phyloP scores from a whole-genome alignment of 371 early-diverging fungal species.

The Paraphysoderma sedebokerense region DNA sequence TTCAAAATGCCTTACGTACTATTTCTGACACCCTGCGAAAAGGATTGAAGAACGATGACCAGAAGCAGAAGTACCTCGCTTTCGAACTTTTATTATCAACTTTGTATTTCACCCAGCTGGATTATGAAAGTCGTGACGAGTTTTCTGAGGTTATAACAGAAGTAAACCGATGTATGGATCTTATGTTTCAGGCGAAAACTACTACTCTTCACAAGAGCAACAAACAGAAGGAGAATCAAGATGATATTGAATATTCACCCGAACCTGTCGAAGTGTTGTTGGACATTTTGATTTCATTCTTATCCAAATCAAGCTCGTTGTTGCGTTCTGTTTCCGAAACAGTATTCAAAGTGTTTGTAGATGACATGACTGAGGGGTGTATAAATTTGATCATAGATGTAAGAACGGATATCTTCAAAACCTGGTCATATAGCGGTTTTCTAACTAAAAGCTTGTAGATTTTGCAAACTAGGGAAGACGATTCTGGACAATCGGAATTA shows the following conservation, averaged over 20 bases:
- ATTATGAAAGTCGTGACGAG: no score
- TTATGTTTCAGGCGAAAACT: no score
- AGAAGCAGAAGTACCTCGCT: no score
- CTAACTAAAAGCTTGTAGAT: conserved; percentile 11
- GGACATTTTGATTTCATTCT: conserved; percentile 72
- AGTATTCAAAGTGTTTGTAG: conserved; percentile 67
- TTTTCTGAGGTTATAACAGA: no score
- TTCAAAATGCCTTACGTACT: no score
- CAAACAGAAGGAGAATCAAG: conserved; percentile 15
- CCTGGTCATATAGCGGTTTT: neutral
- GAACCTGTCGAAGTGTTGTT: conserved; percentile 77
- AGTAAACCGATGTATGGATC: no score
- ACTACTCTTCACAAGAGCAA: neutral
- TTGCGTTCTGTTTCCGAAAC: conserved; percentile 56
- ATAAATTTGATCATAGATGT: conserved; percentile 59
- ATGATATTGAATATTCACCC: conserved; percentile 42
- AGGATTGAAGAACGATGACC: no score
- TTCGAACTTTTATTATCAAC: no score
- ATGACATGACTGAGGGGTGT: conserved; percentile 48
- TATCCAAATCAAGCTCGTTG: conserved; percentile 63
- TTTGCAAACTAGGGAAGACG: conserved; percentile 28
- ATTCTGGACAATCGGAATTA: conserved; percentile 30
- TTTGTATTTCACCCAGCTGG: no score
- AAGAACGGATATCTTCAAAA: conserved; percentile 3
- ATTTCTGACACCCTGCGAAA: no score